Conservation (phyloP, 495 filamentous ascomycete genomes). For the Astrocystis sublimbata region DNA sequence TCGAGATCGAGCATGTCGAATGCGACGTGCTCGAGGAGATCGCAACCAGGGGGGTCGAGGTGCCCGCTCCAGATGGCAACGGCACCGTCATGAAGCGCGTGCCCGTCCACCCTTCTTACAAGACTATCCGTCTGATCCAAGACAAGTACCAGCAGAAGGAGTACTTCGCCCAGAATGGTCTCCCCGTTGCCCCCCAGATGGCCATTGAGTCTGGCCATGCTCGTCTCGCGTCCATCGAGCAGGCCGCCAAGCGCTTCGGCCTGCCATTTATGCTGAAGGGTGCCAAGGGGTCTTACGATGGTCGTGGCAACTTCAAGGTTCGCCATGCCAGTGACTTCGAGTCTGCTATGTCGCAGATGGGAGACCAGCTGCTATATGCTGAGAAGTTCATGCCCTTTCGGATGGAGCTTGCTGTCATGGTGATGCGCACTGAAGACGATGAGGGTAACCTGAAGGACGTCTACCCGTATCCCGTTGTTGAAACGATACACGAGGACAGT, state of each 20-base stretch:
- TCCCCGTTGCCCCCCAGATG: constrained; percentile 71
- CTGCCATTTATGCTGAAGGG: constrained; percentile 96
- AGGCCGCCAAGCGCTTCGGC: constrained; percentile 65
- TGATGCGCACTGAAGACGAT: constrained; percentile 82
- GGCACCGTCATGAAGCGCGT: constrained; percentile 44
- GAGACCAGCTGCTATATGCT: constrained; percentile 74
- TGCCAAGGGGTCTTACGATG: constrained; percentile 91
- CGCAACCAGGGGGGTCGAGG: constrained; percentile 55
- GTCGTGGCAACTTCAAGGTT: constrained; percentile 85
- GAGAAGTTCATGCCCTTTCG: constrained; percentile 88
- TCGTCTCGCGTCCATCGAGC: constrained; percentile 58
- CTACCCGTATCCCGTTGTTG: constrained; percentile 83
- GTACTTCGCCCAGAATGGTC: constrained; percentile 63
- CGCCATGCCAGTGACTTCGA: constrained; percentile 65
- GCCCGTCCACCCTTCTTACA: constrained; percentile 82
- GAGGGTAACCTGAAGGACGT: constrained; percentile 49
- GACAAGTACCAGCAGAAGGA: constrained; percentile 95
- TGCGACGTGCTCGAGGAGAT: constrained; percentile 89
- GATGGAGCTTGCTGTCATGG: constrained; percentile 92
- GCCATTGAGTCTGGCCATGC: constrained; percentile 54
- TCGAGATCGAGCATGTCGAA: constrained; percentile 98
- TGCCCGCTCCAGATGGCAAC: constrained; percentile 43
- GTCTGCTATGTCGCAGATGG: constrained; percentile 66
- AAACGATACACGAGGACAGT: constrained; percentile 92
- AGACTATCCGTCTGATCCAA: constrained; percentile 87